Evolutionary conservation across 345 rosid species (phyloP), one percentile per base, ranked within the genome.

Genomic region (Arabidopsis arenosa): DNA sequence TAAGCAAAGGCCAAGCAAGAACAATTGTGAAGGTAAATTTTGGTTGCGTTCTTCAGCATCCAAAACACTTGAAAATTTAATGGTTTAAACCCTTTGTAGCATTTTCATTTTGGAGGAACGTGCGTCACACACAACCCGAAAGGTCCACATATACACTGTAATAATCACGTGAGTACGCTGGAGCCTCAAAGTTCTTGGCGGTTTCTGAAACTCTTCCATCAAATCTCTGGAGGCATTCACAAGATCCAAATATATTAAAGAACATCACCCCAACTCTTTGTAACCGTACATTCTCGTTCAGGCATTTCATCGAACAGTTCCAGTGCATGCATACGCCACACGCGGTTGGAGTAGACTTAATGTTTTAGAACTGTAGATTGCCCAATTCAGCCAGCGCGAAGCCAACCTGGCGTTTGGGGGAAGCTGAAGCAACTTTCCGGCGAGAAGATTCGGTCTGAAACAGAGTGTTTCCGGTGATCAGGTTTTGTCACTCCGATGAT

Each of bases 1-100:
- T 4, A 70, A n/a, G 73, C 15, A 71, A 54, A 77, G 41, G 82
- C 82, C 26, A 36, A 33, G 44, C 79, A 79, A 17, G 82, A 79
- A 69, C 82, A 79, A 4, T 79, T 79, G 1, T 9, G 41, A 9
- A 74, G 70, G 60, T 79, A 79, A 15, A 0, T n/a, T 43, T 39
- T 28, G 26, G 5, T 47, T 0, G 9, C 82, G 74, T 0, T 55
- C 72, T 44, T 36, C 37, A 26, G 30, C 18, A 23, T 14, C 5
- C 30, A 10, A 2, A 23, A 11, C 8, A 18, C 9, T 28, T 39
- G 4, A 14, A 64, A 39, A 30, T 18, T n/a, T 77, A 26, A 26
- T 26, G 1, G 28, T 26, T 1, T 26, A 26, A 26, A 26, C 68
- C 76, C 80, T 54, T 45, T 39, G 35, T 70, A 10, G 15, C 76